Evolutionary conservation across 169 alveolate genomes (phyloP), one percentile per base, ranked within the genome.

Genomic region (Plasmodium knowlesi): DNA sequence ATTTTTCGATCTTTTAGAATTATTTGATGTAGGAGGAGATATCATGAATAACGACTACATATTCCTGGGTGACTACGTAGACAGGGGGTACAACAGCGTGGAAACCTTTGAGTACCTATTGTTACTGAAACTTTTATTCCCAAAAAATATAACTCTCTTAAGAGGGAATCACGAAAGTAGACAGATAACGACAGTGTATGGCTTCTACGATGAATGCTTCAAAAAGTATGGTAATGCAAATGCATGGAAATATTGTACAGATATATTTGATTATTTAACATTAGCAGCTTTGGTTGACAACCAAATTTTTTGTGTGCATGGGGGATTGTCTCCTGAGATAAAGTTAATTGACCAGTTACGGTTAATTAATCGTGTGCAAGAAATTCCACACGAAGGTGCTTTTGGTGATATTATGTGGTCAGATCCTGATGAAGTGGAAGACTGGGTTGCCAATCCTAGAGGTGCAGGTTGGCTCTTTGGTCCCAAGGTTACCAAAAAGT

Each of bases 381-480:
- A 99, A 97, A 99, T 99, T 30, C 99, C 99, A 3, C 99, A 99
- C 94, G 99, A 99, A 95, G 99, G 99, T 5, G 99, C 99, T 2
- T 99, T 99, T 99, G 99, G 99, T 93, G 99, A 99, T 95, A 96
- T 99, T 71, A 98, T 99, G 96, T 99, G 99, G 99, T 98, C 99
- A 46, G 99, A 99, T 94, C 99, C 99, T 4, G 99, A 99, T 85
- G 99, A 99, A 71, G 98, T 98, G 80, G 95, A 97, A 79, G 99
- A 99, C 54, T 99, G 99, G 99, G 99, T 99, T n/a, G 97, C 98
- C 53, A 97, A 99, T 74, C 99, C 99, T 4, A 96, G 99, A 84
- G 99, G 99, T n/a, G 99, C 99, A 1, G 99, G 99, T 8, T 99
- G 98, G 97, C 97, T 99, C 61, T 99, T 99, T 95, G 99, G 99